Evolutionary conservation across 2,329 filamentous ascomycete genomes (phyloP).

Genomic region (Monilinia fructicola): DNA sequence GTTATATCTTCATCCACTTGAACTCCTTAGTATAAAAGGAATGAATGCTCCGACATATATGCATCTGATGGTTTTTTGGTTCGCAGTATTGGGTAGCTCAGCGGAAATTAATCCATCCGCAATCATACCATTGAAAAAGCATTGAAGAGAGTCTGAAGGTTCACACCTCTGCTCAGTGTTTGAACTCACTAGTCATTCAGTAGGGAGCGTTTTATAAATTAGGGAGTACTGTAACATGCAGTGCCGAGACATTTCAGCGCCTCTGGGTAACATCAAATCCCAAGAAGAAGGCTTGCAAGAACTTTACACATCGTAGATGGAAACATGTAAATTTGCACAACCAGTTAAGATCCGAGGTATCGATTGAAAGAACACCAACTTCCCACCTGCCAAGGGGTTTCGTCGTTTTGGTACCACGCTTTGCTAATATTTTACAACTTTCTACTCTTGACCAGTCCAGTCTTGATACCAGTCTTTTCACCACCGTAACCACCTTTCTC

Average conservation of each 20-base stretch:
- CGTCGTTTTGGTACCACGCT: conserved; percentile 5
- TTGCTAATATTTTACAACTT: conserved; percentile 56
- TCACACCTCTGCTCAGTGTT: not conserved
- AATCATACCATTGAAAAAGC: not conserved
- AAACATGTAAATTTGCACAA: conserved; percentile 18
- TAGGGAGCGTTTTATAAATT: not conserved
- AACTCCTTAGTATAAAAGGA: conserved; percentile 4
- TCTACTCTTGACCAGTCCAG: conserved; percentile 85
- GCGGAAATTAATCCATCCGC: conserved; percentile 17
- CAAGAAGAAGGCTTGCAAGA: conserved; percentile 7
- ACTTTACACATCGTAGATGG: not conserved
- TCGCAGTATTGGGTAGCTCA: conserved; percentile 2
- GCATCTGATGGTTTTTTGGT: conserved; percentile 17
- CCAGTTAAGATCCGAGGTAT: conserved; percentile 5
- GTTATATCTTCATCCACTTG: not conserved
- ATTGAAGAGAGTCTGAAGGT: not conserved
- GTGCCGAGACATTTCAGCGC: conserved; percentile 18
- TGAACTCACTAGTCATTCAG: conserved; percentile 18
- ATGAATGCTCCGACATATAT: conserved; percentile 11
- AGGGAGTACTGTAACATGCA: conserved; percentile 11
- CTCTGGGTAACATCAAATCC: conserved; percentile 11
- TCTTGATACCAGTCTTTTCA: conserved; percentile 94
- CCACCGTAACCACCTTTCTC: conserved; percentile 83
- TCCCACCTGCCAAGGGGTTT: conserved; percentile 8
- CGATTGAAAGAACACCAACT: conserved; percentile 5